Base-by-base conservation (phyloP, 2,329 filamentous ascomycete species). In the Penicillium brasilianum region DNA sequence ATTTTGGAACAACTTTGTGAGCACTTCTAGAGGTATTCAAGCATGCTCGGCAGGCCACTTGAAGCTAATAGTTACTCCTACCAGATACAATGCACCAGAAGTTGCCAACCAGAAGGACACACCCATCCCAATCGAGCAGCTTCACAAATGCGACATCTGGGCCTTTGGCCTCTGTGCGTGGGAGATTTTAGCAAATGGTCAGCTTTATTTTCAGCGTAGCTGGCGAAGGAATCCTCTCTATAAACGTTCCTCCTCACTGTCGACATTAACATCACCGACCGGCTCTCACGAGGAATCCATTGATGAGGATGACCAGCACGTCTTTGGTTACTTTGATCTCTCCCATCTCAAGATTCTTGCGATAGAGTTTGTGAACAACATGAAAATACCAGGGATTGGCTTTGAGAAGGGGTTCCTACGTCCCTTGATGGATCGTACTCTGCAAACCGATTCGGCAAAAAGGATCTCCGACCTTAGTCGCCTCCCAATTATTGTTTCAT, bases 141-240 rank as follows among this genome's bases (percentile, higher is more conserved):
- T 65, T 55, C 63, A 60, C 32, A 65, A 65, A 63, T 65, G 63
- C 34, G 63, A 65, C 34, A 59, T 65, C 34, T 65, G 63, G 63
- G 61, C 63, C 18, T 65, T 65, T 32, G 63, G 63, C 2, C 58
- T 65, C 9, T 65, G 61, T 55, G 61, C 51, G n/a, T 65, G 61
- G 63, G 59, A 63, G 41, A 61, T 62, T 8, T 32, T 63, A n/a
- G 53, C 57, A 39, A 44, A 63, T 55, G 60, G 60, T 1, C 39
- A 60, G 5, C 5, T 57, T 9, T 63, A 63, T 39, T 60, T 59
- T 52, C 39, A 62, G 20, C 56, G 20, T 7, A 48, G 30, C 43
- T 61, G 59, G 60, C 22, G 43, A 34, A 20, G 13, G 30, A 56
- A 50, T 2, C 30, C 44, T 10, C 44, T 51, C 25, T 57, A 50